Percentiles rank a stretch among this genome's conserved stretches.
Evolutionary conservation across 2,329 filamentous ascomycete genomes (phyloP).

Genomic region (Huntiella omanensis): DNA sequence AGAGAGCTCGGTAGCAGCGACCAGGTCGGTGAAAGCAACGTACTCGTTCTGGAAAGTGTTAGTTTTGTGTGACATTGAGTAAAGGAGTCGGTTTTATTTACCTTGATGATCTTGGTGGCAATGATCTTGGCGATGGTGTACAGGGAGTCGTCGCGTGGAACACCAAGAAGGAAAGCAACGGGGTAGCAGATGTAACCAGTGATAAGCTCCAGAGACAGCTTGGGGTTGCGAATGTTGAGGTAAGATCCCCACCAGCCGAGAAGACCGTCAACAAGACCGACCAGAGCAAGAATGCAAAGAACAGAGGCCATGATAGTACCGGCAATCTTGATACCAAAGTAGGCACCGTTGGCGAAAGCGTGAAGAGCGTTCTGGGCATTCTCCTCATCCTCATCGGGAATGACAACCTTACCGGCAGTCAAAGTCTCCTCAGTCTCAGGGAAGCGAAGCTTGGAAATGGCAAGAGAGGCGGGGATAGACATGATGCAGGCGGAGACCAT

Average conservation of each 20-base stretch:
- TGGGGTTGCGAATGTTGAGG: slow-evolving; percentile 49
- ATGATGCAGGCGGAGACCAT: slow-evolving; percentile 86
- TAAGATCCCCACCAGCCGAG: slow-evolving; percentile 73
- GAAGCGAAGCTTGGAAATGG: slow-evolving; percentile 75
- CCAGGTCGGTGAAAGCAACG: slow-evolving; percentile 49
- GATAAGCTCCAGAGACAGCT: slow-evolving; percentile 48
- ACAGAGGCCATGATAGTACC: slow-evolving; percentile 64
- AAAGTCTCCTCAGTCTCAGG: slow-evolving; percentile 76
- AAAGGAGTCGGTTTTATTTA: slow-evolving; percentile 11
- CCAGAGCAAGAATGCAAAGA: slow-evolving; percentile 65
- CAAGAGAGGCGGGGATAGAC: slow-evolving; percentile 81
- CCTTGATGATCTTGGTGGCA: slow-evolving; percentile 63
- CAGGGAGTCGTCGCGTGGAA: slow-evolving; percentile 46
- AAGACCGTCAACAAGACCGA: slow-evolving; percentile 56
- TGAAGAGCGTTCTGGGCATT: slow-evolving; percentile 65
- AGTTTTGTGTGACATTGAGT: not conserved
- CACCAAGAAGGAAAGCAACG: slow-evolving; percentile 62
- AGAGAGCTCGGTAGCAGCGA: slow-evolving; percentile 33
- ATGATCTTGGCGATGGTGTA: slow-evolving; percentile 62
- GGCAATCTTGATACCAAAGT: slow-evolving; percentile 72
- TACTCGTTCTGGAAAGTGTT: slow-evolving; percentile 47
- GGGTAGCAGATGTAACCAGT: slow-evolving; percentile 64
- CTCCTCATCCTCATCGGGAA: slow-evolving; percentile 62
- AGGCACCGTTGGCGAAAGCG: slow-evolving; percentile 68
- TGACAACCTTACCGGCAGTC: slow-evolving; percentile 61